Percentiles rank a stretch among this genome's conserved stretches.
Evolutionary conservation across 176 grass and related monocot genomes (phyloP).

Genomic region (Ampelocalamus luodianensis): DNA sequence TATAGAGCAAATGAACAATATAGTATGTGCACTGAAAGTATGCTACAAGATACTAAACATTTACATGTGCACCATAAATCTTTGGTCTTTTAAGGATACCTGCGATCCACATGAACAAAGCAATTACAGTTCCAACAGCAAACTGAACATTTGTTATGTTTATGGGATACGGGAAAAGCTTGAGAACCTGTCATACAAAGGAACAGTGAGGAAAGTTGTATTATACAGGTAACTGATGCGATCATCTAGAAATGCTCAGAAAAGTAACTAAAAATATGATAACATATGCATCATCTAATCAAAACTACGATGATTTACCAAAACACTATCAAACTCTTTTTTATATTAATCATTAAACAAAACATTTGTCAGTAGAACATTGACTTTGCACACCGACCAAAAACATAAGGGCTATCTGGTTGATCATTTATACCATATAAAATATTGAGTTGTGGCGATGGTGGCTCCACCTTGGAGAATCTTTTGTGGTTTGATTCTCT

Average conservation of each 20-base stretch:
- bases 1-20: background rate
- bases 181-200: constrained; percentile 60
- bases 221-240: background rate
- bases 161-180: constrained; percentile 76
- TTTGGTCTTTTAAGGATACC: constrained; percentile 77
- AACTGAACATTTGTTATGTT: constrained; percentile 86
- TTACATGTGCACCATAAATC: constrained; percentile 74
- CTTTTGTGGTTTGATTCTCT: background rate
- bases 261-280: background rate
- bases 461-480: background rate
- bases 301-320: background rate
- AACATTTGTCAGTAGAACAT: background rate
- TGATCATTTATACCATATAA: background rate
- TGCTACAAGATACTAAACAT: constrained; percentile 1
- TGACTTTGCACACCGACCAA: background rate
- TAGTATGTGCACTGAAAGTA: constrained; percentile 27
- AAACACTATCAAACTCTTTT: background rate
- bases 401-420: background rate
- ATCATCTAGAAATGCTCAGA: background rate
- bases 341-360: background rate
- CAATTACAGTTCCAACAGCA: constrained; percentile 61
- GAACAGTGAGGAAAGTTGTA: constrained; percentile 1
- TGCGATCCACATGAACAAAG: constrained; percentile 70
- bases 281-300: background rate
- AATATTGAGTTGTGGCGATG: background rate